Evolutionary conservation across 805 yeast species (phyloP).

Genomic region (Alloascoidea africana): DNA sequence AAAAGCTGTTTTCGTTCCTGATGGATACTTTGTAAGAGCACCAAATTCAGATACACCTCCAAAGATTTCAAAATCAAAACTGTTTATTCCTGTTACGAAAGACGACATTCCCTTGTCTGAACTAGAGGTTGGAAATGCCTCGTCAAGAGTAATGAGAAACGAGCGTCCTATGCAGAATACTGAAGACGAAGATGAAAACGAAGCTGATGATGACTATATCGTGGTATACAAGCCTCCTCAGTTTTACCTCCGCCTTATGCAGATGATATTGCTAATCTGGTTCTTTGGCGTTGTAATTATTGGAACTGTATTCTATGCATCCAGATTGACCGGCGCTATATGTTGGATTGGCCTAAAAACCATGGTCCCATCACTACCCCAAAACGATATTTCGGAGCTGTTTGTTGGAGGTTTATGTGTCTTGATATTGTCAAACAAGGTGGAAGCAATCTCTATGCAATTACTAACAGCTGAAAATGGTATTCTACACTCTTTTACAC

Average conservation of each 20-base stretch:
- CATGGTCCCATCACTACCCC: conserved; percentile 6
- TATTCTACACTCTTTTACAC: not conserved
- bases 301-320: conserved; percentile 11
- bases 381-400: not conserved
- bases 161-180: too few species aligned
- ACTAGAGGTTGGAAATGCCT: too few species aligned
- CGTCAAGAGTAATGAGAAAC: too few species aligned
- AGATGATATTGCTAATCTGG: conserved; percentile 32
- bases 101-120: conserved; percentile 43
- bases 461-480: not conserved
- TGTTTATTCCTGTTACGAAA: conserved; percentile 75
- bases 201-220: conserved; percentile 29
- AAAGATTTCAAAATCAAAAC: conserved; percentile 34
- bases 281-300: conserved; percentile 17
- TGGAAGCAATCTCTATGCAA: not conserved
- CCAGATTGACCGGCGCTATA: not conserved
- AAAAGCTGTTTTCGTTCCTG: conserved; percentile 55
- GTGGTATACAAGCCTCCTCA: conserved; percentile 82
- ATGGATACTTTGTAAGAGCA: conserved; percentile 74
- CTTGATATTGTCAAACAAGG: not conserved
- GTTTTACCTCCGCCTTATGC: conserved; percentile 44
- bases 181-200: conserved; percentile 25
- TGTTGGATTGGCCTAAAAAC: not conserved
- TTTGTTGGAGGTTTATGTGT: not conserved
- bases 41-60: conserved; percentile 73